These are phyloP conservation scores for Colletotrichum viniferum DNA, from an alignment of 2,329 filamentous ascomycete genomes.

Conservation along the genomic window DNA sequence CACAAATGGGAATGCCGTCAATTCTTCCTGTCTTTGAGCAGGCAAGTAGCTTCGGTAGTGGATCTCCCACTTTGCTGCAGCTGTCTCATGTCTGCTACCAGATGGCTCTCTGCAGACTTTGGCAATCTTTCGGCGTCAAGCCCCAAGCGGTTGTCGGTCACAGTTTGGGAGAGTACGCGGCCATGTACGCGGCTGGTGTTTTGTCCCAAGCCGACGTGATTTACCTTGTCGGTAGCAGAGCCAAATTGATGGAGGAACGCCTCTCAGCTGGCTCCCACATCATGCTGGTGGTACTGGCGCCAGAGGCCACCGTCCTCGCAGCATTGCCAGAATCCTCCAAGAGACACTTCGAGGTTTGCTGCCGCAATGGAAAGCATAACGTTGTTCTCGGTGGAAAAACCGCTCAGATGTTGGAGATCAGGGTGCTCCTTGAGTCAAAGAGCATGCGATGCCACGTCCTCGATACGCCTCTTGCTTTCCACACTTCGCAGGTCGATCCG, in stretches of 20 bases:
- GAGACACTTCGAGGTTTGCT: constrained; percentile 57
- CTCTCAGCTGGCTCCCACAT: constrained; percentile 70
- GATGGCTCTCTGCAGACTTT: constrained; percentile 61
- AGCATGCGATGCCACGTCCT: constrained; percentile 49
- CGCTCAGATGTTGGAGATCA: constrained; percentile 46
- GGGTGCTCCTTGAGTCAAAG: constrained; percentile 33
- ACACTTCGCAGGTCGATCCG: constrained; percentile 56
- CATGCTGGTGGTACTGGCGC: constrained; percentile 54
- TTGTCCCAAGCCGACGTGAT: constrained; percentile 73
- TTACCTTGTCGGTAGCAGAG: constrained; percentile 71
- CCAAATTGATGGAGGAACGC: constrained; percentile 65
- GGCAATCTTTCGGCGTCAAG: constrained; percentile 57
- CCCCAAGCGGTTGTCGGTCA: constrained; percentile 62
- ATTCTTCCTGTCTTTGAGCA: constrained; percentile 56
- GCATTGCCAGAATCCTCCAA: constrained; percentile 47
- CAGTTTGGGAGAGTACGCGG: constrained; percentile 76
- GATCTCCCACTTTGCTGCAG: constrained; percentile 46
- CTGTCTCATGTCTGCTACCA: constrained; percentile 57
- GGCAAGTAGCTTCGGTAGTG: constrained; percentile 22
- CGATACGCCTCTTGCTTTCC: constrained; percentile 57
- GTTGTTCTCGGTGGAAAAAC: constrained; percentile 66
- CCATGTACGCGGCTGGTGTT: constrained; percentile 72
- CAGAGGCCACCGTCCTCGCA: constrained; percentile 56
- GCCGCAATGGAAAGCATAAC: constrained; percentile 76
- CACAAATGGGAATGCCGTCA: constrained; percentile 57